Base-by-base conservation (phyloP, 1,284 basidiomycete genomes). In the Lignosus rhinocerotis region DNA sequence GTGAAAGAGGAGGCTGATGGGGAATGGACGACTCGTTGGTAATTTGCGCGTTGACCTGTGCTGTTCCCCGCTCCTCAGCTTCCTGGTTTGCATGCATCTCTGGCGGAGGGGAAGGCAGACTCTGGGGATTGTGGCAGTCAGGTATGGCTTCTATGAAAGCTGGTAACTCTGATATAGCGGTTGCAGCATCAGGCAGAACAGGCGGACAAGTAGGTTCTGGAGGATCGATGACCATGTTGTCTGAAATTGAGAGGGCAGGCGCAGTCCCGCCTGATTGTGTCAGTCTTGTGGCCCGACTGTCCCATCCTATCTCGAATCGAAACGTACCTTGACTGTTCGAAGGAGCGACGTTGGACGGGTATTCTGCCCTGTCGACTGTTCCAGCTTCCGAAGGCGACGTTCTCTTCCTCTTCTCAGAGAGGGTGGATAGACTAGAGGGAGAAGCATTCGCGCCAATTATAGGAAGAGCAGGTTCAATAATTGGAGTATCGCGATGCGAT, bases 101-200 rank as follows among this genome's bases (percentile, higher is more conserved):
- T 19, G 61, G 56, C 21, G 61, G 61, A 17, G 61, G 61, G 0
- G 61, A 63, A 32, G 61, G 61, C 0, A 60, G 51, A 9, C 56
- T 63, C 44, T 60, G 61, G 0, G 61, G 61, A n/a, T 63, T 63
- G 16, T 60, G 58, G 6, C 56, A 51, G 38, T 58, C 58, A 6
- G 30, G 10, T 31, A 33, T 48, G 0, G 38, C 16, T 11, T 38
- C 33, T 8, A 21, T 16, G 9, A 46, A 19, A 3, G 49, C 32
- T 7, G 21, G 11, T 21, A 14, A 31, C 2, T 38, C 44, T 30
- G 41, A 43, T 10, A 4, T 12, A 5, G 12, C 16, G 12, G 11
- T 45, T 0, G 10, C 21, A 11, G 21, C 43, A 45, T 6, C 11
- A 10, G 5, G 5, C 6, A 14, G 3, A 8, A n/a, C n/a, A 38